Base-by-base conservation (phyloP, 352 stramenopile species). In the Blastocystis sp. region DNA sequence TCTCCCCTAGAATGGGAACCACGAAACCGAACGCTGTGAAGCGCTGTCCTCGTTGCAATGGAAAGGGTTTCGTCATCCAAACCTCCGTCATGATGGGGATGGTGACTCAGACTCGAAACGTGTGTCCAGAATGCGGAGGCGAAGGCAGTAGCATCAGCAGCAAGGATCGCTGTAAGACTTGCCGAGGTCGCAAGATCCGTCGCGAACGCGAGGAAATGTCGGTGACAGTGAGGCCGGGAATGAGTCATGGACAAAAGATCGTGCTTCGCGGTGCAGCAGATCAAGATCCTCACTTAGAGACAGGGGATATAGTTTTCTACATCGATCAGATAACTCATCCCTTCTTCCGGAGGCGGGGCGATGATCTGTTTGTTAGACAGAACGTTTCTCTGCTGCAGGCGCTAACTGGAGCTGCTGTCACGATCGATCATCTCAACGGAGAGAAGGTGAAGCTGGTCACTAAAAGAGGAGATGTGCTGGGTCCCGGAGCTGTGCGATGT, bases 241-340 rank as follows among this genome's bases (percentile, higher is more conserved):
- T 76, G 65, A 43, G 59, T n/a, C 63, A 89, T 26, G 78, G 78
- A 3, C 63, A 89, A 20, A 89, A 89, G 78, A 41, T 89, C 13
- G 53, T 89, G n/a, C 8, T 89, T 20, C 63, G 65, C 26, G 63
- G 65, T 3, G 65, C 62, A 13, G 62, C 78, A 2, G 65, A 89
- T 26, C 63, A 89, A 53, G 62, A 89, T 59, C 78, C 78, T 18
- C 63, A 78, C 45, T 16, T 78, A 47, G 65, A 79, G 43, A 78
- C 78, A 41, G 78, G 78, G 5, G 78, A 89, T 34, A 78, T 89
- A 20, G 65, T 89, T 24, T 89, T 89, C 30, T 79, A 79, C 43
- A 79, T 89, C 41, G 62, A 76, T 43, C 63, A 89, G 65, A 89
- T 79, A 1, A n/a, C 62, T 37, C 78, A 89, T 41, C 50, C 62